These are phyloP conservation scores for Chaetomidium leptoderma DNA, from an alignment of 495 filamentous ascomycete species.

Conservation along the genomic window DNA sequence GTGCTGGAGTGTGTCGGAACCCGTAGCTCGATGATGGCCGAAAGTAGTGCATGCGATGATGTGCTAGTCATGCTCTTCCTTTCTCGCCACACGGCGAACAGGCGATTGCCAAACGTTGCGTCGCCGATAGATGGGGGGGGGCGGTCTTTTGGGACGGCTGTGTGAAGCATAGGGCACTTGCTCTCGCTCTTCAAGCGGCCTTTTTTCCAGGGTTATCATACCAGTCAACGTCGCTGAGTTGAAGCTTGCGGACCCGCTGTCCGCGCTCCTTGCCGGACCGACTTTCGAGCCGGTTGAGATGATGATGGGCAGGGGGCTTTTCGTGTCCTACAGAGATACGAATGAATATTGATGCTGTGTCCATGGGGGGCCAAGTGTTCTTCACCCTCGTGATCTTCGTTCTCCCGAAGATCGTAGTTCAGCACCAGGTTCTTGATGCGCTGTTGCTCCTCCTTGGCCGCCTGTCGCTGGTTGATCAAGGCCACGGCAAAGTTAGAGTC, in stretches of 20 bases:
- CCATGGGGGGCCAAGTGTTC: slow-evolving; percentile 36
- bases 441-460: slow-evolving; percentile 91
- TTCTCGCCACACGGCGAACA: neutral
- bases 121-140: neutral
- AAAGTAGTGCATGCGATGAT: slow-evolving; percentile 8
- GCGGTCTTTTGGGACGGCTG: neutral
- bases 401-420: slow-evolving; percentile 87
- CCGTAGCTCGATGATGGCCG: neutral
- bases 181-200: neutral
- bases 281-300: slow-evolving; percentile 59
- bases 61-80: slow-evolving; percentile 14
- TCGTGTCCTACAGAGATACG: slow-evolving; percentile 44
- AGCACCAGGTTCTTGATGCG: slow-evolving; percentile 96
- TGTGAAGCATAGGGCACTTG: neutral
- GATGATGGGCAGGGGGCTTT: slow-evolving; percentile 42
- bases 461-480: slow-evolving; percentile 91
- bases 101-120: neutral
- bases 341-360: slow-evolving; percentile 46
- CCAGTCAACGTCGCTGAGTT: slow-evolving; percentile 97
- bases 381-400: slow-evolving; percentile 71
- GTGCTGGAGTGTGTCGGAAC: neutral
- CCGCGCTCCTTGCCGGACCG: slow-evolving; percentile 63
- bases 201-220: slow-evolving; percentile 45
- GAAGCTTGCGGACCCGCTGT: slow-evolving; percentile 84
- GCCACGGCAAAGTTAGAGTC: slow-evolving; percentile 93